Base-by-base conservation (phyloP, 192 early-diverging fungal genomes). In the Haplosporangium gracile region DNA sequence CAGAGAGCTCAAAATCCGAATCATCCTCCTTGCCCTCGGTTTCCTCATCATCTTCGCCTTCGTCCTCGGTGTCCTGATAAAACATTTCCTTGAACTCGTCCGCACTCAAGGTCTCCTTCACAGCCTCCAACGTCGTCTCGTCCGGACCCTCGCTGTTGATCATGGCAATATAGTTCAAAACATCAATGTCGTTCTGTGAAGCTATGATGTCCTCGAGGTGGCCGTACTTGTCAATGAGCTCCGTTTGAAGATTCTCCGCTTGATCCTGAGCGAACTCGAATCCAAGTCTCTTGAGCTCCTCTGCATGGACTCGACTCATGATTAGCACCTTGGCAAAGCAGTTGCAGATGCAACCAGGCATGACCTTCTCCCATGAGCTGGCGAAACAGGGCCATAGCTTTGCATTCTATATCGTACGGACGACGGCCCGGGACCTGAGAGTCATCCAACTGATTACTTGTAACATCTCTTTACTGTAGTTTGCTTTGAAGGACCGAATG, bases 401-500 rank as follows among this genome's bases (percentile, higher is more conserved):
- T 11, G 53, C 42, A 49, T 45, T 42, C 1, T 38, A 29, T n/a
- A 70, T 43, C 13, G 18, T 24, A 0, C 20, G 42, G 6, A 47
- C 8, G 16, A 13, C 8, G 1, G 38, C 10, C 36, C 42, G 11
- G 4, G 11, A 6, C 68, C 26, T 4, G 6, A 6, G 63, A 45
- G 20, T 63, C 24, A 18, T 36, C 26, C 32, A 1, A 9, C 7
- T 39, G 2, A 26, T 36, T 0, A 75, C 47, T 42, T 77, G 32
- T 8, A 77, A 40, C 68, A 70, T 70, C 7, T 55, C 26, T 32
- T 70, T 6, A 13, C 45, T 36, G n/a, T 78, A 78, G 7, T 53
- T 18, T 1, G 36, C 40, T 18, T 70, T 70, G 47, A 78, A 78
- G 8, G 76, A 78, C 5, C 76, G 76, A 39, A 70, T 70, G 34